These are phyloP conservation scores for Moesziomyces sp. DNA, from an alignment of 1,284 basidiomycete species.

Conservation along the genomic window DNA sequence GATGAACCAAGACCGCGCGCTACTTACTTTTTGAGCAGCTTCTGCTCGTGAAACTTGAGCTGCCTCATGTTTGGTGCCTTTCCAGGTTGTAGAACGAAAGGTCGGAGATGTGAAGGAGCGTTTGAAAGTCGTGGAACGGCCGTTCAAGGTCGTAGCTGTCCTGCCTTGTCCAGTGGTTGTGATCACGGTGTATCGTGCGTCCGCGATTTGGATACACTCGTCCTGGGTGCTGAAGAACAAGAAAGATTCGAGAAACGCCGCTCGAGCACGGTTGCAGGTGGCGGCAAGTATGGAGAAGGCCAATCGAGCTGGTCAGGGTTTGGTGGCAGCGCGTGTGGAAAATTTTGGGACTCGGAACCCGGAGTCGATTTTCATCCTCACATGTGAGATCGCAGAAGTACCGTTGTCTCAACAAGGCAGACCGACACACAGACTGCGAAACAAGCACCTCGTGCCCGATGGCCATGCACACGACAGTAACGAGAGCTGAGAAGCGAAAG, in stretches of 20 bases:
- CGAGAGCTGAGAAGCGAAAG: neutral
- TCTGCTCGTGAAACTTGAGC: conserved; percentile 66
- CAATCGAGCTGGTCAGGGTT: neutral
- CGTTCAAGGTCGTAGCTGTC: no score
- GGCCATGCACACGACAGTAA: neutral
- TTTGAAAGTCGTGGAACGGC: neutral
- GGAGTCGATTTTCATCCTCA: neutral
- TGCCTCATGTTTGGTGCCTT: conserved; percentile 55
- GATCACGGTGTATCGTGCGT: neutral
- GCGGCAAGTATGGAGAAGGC: neutral
- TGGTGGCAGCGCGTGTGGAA: conserved; percentile 9
- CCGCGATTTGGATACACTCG: neutral
- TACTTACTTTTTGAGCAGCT: conserved; percentile 67
- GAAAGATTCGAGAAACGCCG: no score
- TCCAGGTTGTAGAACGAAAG: neutral
- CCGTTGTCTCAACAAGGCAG: neutral
- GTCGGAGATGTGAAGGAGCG: neutral
- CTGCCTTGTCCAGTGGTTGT: no score
- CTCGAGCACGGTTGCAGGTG: neutral
- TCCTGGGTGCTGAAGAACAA: no score
- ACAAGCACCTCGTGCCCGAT: neutral
- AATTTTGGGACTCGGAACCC: conserved; percentile 36
- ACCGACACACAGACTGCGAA: no score
- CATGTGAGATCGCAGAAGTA: neutral
- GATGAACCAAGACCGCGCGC: no score